These are phyloP conservation scores for Aspergillaceae sp. DNA, from an alignment of 2,329 filamentous ascomycete species.

Conservation along the genomic window DNA sequence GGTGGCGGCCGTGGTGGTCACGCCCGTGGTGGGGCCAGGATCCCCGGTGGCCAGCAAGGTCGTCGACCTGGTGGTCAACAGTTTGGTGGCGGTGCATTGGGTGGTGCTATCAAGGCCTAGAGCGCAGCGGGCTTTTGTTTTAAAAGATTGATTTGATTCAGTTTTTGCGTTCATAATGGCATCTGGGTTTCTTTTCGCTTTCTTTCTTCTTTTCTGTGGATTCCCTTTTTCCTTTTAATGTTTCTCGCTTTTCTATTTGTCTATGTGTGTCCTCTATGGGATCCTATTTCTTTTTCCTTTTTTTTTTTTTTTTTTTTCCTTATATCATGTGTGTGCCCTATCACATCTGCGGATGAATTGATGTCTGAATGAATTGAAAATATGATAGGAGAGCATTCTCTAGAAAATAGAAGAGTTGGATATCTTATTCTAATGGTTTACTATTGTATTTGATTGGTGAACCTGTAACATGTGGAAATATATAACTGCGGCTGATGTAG, in stretches of 20 bases:
- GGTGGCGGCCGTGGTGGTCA: conserved; percentile 37
- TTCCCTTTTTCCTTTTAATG: conserved; percentile 15
- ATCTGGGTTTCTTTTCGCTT: conserved; percentile 8
- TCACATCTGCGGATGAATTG: conserved; percentile 14
- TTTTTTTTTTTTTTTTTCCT: conserved; percentile 4
- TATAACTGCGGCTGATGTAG: too few relatives aligned
- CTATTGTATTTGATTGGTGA: too few relatives aligned
- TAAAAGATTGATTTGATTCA: conserved; percentile 8
- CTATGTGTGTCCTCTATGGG: conserved; percentile 2
- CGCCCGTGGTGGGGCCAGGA: conserved; percentile 29
- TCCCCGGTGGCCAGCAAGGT: conserved; percentile 33
- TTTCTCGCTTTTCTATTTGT: conserved; percentile 12
- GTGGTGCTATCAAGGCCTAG: conserved; percentile 44
- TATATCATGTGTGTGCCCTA: conserved; percentile 9
- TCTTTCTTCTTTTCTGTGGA: conserved; percentile 10
- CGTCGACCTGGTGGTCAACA: conserved; percentile 42
- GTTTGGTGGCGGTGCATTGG: conserved; percentile 43
- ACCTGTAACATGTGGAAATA: too few relatives aligned
- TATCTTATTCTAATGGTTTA: too few relatives aligned
- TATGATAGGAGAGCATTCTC: conserved; percentile 1
- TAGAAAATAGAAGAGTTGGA: too few relatives aligned
- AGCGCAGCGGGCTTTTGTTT: conserved; percentile 1
- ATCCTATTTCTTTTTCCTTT: conserved; percentile 3
- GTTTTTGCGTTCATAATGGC: conserved; percentile 22
- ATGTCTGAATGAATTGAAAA: conserved; percentile 9